Evolutionary conservation across 805 yeast species (phyloP), one percentile per base, ranked within the genome.

Genomic region (Saccharomycopsis fibuligera): DNA sequence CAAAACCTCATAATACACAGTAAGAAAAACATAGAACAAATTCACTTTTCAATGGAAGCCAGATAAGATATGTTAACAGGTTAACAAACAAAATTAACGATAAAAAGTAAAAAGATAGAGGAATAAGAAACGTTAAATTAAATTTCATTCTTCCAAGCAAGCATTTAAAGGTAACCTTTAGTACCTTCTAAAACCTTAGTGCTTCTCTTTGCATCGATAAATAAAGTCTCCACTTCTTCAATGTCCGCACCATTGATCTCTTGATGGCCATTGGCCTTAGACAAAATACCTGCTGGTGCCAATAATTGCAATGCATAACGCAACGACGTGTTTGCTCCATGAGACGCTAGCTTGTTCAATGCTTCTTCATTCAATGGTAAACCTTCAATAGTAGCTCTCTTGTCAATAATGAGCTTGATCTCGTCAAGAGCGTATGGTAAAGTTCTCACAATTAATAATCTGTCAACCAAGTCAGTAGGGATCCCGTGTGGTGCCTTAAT

Each of bases 391-490:
- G 72, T 68, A 12, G 96, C 79, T 62, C 99, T 77, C 64, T 89
- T 87, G 53, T 81, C 81, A 54, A 93, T 78, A 59, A 93, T 93
- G 23, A 82, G 74, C 45, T 78, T 74, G 53, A 91, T 86, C 66
- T 93, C 99, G 29, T 82, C 89, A 53, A 75, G 79, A 52, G 74
- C 73, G 72, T 93, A 93, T n/a, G 95, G 89, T 54, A 86, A 73
- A 4, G 99, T 93, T 66, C 95, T 81, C 41, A 93, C 89, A 60
- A 93, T 93, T 58, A 93, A 78, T 55, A 91, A 72, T 57, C 99
- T 74, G 68, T 93, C 99, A 53, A 90, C 73, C 62, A 93, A 75
- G 70, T 93, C 99, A 10, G 96, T 84, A 27, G 99, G 99, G 55
- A 91, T 80, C 35, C 99, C 99, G 64, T 93, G 99, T 40, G 99